phyloP scores from a whole-genome alignment of 768 basidiomycete genomes.

The Trametes coccinea region DNA sequence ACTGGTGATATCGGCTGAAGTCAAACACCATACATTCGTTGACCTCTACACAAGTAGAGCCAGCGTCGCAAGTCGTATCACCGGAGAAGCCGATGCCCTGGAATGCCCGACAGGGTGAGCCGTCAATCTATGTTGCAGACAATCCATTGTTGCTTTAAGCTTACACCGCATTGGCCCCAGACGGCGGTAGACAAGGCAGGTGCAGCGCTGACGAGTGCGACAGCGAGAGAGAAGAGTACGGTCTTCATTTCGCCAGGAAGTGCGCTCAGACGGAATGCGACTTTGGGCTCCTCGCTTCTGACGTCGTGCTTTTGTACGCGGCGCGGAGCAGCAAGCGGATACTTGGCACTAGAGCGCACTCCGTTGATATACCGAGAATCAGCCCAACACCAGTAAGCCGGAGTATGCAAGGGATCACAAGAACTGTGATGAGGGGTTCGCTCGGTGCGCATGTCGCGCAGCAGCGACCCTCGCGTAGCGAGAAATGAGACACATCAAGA shows the following conservation, averaged over 20 bases:
- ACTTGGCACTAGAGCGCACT: not conserved
- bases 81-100: slow-evolving; percentile 45
- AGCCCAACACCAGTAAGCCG: not conserved
- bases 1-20: no score
- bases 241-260: slow-evolving; percentile 25
- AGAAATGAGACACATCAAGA: not conserved
- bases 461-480: not conserved
- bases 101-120: not conserved
- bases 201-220: slow-evolving; percentile 27
- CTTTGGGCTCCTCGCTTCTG: no score
- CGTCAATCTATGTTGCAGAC: not conserved
- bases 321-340: not conserved
- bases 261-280: not conserved
- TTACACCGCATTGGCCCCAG: slow-evolving; percentile 52
- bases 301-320: not conserved
- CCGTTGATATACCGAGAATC: slow-evolving; percentile 19
- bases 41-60: slow-evolving; percentile 40
- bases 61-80: slow-evolving; percentile 46
- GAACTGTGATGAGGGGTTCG: not conserved
- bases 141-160: not conserved
- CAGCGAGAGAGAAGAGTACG: slow-evolving; percentile 25
- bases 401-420: not conserved
- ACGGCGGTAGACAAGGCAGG: slow-evolving; percentile 37
- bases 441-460: not conserved
- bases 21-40: slow-evolving; percentile 44